A percentile compares a stretch with the other conserved stretches of the same genome.
These are phyloP conservation scores for Xylariales sp. DNA, from an alignment of 2,329 filamentous ascomycete genomes.

Conservation along the genomic window DNA sequence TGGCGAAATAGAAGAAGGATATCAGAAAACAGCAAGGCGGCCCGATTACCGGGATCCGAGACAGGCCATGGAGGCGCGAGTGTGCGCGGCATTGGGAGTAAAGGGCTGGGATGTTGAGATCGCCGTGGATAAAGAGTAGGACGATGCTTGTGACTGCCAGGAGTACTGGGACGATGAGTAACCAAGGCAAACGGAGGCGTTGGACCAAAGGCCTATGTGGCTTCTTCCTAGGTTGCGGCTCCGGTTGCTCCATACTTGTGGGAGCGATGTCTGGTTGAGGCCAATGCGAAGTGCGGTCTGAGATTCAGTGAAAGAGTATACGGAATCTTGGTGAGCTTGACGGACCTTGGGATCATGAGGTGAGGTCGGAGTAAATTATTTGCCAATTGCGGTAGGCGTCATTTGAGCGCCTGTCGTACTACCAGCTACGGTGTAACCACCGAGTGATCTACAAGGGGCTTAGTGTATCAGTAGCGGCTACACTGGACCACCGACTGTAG, in stretches of 20 bases:
- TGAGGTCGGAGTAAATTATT: too few relatives aligned
- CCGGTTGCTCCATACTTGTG: constrained; percentile 5
- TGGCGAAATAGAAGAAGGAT: constrained; percentile 43
- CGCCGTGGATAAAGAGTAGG: constrained; percentile 40
- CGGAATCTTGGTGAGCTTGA: too few relatives aligned
- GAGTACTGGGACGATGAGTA: constrained; percentile 45
- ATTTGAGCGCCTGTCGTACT: too few relatives aligned
- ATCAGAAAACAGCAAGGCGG: constrained; percentile 45
- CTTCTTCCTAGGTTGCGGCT: neutral
- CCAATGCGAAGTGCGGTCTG: too few relatives aligned
- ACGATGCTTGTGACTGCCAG: constrained; percentile 38
- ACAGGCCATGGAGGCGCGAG: constrained; percentile 39
- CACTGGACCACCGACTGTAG: too few relatives aligned
- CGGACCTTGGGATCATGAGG: too few relatives aligned
- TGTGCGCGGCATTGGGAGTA: constrained; percentile 50
- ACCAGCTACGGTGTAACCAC: too few relatives aligned
- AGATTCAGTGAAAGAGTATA: too few relatives aligned
- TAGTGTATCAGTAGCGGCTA: too few relatives aligned
- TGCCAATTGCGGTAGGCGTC: too few relatives aligned
- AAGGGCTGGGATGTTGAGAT: constrained; percentile 47
- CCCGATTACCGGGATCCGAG: constrained; percentile 40
- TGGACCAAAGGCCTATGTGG: constrained; percentile 41
- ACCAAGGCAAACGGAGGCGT: constrained; percentile 46
- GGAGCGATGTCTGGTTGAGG: too few relatives aligned
- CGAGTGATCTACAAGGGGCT: too few relatives aligned